A percentile compares a stretch with the other conserved stretches of the same genome.
Conservation (phyloP, 257 asterid species). For the Thymus mandschuricus region DNA sequence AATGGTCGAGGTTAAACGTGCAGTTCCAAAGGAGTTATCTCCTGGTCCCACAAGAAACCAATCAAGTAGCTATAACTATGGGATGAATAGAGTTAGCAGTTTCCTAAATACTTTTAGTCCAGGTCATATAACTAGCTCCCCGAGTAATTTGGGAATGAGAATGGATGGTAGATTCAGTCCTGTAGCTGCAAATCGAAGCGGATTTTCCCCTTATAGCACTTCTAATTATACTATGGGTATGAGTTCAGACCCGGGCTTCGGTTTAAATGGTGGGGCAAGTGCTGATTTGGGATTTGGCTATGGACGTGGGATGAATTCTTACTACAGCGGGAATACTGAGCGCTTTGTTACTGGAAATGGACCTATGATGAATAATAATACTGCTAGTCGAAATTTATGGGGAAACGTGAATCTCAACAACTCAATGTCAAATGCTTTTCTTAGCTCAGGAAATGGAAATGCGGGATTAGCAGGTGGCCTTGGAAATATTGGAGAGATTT, state of each 20-base stretch:
- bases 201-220: slow-evolving; percentile 63
- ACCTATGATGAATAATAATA: slow-evolving; percentile 41
- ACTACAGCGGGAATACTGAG: slow-evolving; percentile 51
- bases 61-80: slow-evolving; percentile 42
- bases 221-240: slow-evolving; percentile 49
- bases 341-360: slow-evolving; percentile 51
- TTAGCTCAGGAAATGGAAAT: slow-evolving; percentile 51
- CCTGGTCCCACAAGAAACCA: slow-evolving; percentile 68
- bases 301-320: slow-evolving; percentile 61
- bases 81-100: slow-evolving; percentile 46
- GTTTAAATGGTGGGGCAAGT: slow-evolving; percentile 49
- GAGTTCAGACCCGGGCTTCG: slow-evolving; percentile 54
- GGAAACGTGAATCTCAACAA: slow-evolving; percentile 46
- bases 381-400: slow-evolving; percentile 51
- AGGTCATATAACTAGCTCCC: slow-evolving; percentile 49
- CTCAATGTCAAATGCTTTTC: slow-evolving; percentile 49
- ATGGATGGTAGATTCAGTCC: slow-evolving; percentile 73
- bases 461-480: slow-evolving; percentile 46
- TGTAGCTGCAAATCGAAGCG: slow-evolving; percentile 53
- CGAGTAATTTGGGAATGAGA: slow-evolving; percentile 60
- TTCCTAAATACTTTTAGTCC: slow-evolving; percentile 54
- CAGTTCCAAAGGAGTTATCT: slow-evolving; percentile 80
- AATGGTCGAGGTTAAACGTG: slow-evolving; percentile 88
- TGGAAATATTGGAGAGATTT: slow-evolving; percentile 67
- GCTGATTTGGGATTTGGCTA: slow-evolving; percentile 57